A percentile compares a stretch with the other conserved stretches of the same genome.
phyloP scores from a whole-genome alignment of 495 filamentous ascomycete species.

The Apodospora peruviana region DNA sequence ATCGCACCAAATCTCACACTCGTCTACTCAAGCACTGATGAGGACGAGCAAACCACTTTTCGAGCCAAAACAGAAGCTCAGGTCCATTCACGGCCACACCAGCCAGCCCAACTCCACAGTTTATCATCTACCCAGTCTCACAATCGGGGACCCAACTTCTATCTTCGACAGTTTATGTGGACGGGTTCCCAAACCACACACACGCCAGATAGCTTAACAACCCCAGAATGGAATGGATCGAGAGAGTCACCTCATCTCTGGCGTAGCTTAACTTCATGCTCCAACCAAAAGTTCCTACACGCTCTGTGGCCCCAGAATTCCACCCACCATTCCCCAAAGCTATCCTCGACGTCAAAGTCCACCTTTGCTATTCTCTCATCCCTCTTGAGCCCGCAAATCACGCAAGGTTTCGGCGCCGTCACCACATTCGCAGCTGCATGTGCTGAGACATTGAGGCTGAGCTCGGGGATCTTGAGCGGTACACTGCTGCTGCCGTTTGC shows the following conservation, averaged over 20 bases:
- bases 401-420: slow-evolving; percentile 71
- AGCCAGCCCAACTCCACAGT: too few species aligned
- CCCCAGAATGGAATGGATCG: too few species aligned
- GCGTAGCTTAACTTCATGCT: slow-evolving; percentile 58
- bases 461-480: slow-evolving; percentile 56
- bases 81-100: too few species aligned
- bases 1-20: too few species aligned
- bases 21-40: too few species aligned
- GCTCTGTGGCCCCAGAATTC: slow-evolving; percentile 81
- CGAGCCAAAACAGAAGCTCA: too few species aligned
- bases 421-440: slow-evolving; percentile 58
- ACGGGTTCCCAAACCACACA: too few species aligned
- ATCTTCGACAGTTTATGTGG: too few species aligned
- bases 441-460: slow-evolving; percentile 56
- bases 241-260: slow-evolving; percentile 55
- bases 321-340: slow-evolving; percentile 93
- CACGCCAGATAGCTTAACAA: too few species aligned
- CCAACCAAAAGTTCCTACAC: slow-evolving; percentile 81
- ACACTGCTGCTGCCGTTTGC: slow-evolving; percentile 19
- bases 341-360: slow-evolving; percentile 76
- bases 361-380: slow-evolving; percentile 74
- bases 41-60: too few species aligned
- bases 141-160: too few species aligned
- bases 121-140: too few species aligned
- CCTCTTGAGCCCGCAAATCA: slow-evolving; percentile 80